Evolutionary conservation across 2,329 filamentous ascomycete species (phyloP).

Genomic region (Cordyceps cateniannulata): DNA sequence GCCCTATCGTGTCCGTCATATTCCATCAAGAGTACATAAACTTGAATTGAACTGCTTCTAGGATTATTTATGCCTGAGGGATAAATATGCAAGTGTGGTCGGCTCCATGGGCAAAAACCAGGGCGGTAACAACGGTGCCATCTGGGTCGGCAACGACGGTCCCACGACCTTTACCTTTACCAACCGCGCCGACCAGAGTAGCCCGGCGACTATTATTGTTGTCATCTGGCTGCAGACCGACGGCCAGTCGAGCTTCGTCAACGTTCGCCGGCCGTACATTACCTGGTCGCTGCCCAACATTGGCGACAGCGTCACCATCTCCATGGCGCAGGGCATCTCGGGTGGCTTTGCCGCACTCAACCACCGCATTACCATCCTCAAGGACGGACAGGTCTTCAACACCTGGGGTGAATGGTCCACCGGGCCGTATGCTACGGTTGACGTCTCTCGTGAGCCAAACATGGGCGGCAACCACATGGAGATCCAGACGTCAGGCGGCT

Average conservation of each 20-base stretch:
- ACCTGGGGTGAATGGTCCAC: constrained; percentile 39
- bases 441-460: constrained; percentile 38
- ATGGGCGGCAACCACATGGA: constrained; percentile 36
- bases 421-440: constrained; percentile 28
- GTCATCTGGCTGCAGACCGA: constrained; percentile 22
- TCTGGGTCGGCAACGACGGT: constrained; percentile 25
- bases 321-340: constrained; percentile 29
- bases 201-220: constrained; percentile 19
- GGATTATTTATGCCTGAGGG: no score
- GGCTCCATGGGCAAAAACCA: constrained; percentile 21
- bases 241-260: constrained; percentile 22
- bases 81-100: no score
- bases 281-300: constrained; percentile 29
- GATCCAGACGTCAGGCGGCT: constrained; percentile 28
- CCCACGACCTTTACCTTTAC: constrained; percentile 24
- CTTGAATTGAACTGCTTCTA: neutral
- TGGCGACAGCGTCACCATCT: constrained; percentile 29
- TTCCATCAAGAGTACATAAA: neutral
- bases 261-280: constrained; percentile 24
- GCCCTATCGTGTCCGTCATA: neutral
- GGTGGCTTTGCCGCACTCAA: constrained; percentile 34
- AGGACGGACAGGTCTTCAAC: constrained; percentile 33
- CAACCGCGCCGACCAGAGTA: constrained; percentile 18
- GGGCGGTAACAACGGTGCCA: constrained; percentile 17
- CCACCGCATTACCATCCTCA: constrained; percentile 23